phyloP scores from a whole-genome alignment of 1,139 yeast genomes.

The Debaryomyces udenii region DNA sequence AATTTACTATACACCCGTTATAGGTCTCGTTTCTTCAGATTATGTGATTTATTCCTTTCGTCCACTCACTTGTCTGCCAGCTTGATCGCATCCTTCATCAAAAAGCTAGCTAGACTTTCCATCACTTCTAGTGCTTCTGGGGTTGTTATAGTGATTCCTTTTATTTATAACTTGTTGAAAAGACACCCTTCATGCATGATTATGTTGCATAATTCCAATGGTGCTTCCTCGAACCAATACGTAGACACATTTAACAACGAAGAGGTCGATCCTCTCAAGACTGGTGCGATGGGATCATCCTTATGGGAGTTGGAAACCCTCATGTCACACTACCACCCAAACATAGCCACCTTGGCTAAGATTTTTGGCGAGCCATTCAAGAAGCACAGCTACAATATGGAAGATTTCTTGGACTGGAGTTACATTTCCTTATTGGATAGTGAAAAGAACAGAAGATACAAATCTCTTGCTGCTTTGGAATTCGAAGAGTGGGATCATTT shows the following conservation, averaged over 20 bases:
- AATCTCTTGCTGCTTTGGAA: slow-evolving; percentile 76
- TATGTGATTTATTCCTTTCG: slow-evolving; percentile 80
- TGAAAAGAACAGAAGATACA: slow-evolving; percentile 71
- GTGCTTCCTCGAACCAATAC: slow-evolving; percentile 31
- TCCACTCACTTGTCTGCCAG: slow-evolving; percentile 87
- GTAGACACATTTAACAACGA: slow-evolving; percentile 67
- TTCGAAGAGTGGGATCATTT: slow-evolving; percentile 60
- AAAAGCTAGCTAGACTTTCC: slow-evolving; percentile 74
- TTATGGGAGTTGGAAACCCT: slow-evolving; percentile 88
- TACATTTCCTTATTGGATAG: slow-evolving; percentile 74
- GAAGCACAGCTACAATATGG: slow-evolving; percentile 84
- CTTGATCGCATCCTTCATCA: slow-evolving; percentile 87
- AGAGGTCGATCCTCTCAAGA: slow-evolving; percentile 73
- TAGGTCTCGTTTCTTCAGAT: slow-evolving; percentile 84
- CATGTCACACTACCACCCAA: slow-evolving; percentile 92
- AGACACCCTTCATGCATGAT: slow-evolving; percentile 94
- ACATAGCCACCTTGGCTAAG: slow-evolving; percentile 88
- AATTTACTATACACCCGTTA: slow-evolving; percentile 75
- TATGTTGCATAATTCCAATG: slow-evolving; percentile 63
- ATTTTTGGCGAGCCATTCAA: slow-evolving; percentile 88
- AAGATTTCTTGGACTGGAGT: slow-evolving; percentile 93
- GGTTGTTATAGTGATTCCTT: slow-evolving; percentile 84
- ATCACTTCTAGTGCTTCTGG: slow-evolving; percentile 89
- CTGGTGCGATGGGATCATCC: slow-evolving; percentile 82
- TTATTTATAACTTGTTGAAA: slow-evolving; percentile 83